Base-by-base conservation (phyloP, 306 rosid species). In the Lathyrus oleraceus region DNA sequence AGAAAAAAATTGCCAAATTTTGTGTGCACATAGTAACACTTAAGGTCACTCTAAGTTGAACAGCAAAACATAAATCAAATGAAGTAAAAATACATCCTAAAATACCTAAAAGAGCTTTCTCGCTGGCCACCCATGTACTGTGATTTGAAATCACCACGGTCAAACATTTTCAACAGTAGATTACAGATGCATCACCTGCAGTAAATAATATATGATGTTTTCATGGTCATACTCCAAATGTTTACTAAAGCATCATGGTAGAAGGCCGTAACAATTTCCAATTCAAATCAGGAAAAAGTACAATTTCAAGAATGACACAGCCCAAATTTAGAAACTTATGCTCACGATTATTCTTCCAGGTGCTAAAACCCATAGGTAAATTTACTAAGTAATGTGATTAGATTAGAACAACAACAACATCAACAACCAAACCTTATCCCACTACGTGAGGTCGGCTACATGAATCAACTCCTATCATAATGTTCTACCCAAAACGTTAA, bases 61-160 rank as follows among this genome's bases (percentile, higher is more conserved):
- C 11, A 61, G 30, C 14, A 62, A 74, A 54, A 69, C 15, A 19
- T 42, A 16, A 45, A 43, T 27, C 16, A 8, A 45, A 48, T 38
- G 23, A 61, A 40, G 39, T 40, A 61, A 67, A 35, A 45, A 60
- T 67, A 70, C 16, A 53, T 19, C 56, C 15, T 21, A 71, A 57
- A 45, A 71, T 86, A 94, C 97, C 99, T 87, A 60, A 82, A 82
- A 79, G 89, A 88, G 47, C 82, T 88, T 44, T 94, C 97, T 27
- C 84, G 83, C 79, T 91, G 96, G 77, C 96, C 89, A 75, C 86
- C 87, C 88, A 80, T 56, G 85, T 81, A 80, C 60, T 87, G 82
- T 57, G 94, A 78, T 82, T 87, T 91, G 85, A 83, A 72, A 77
- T 87, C 74, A 53, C 63, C 5, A 60, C 85, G 70, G 77, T 93